These are phyloP conservation scores for Elongisporangium anandrum DNA, from an alignment of 352 stramenopile species.

Conservation along the genomic window DNA sequence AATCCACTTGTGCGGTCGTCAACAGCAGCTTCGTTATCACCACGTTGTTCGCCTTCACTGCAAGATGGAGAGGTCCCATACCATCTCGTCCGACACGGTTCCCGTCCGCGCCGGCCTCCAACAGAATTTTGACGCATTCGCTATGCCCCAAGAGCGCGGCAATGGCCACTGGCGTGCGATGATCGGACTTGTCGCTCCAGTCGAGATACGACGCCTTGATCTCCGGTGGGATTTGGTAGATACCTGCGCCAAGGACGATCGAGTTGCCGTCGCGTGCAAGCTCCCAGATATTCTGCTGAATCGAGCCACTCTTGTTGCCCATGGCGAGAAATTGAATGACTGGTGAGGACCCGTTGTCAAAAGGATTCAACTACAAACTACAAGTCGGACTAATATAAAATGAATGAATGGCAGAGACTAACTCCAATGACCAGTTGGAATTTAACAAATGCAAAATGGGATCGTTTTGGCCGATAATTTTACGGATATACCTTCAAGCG, in stretches of 20 bases:
- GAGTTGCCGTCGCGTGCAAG: not conserved
- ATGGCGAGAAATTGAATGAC: not conserved
- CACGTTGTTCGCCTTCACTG: not conserved
- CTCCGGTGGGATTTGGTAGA: not conserved
- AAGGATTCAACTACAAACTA: too few species aligned
- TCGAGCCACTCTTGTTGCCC: not conserved
- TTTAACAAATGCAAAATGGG: too few species aligned
- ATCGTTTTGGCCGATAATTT: too few species aligned
- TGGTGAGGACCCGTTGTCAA: too few species aligned
- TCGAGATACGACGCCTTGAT: not conserved
- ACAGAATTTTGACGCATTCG: slow-evolving; percentile 51
- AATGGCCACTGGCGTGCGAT: slow-evolving; percentile 65
- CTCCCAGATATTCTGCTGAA: not conserved
- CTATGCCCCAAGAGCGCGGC: slow-evolving; percentile 55
- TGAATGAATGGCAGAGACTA: too few species aligned
- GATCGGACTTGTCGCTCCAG: slow-evolving; percentile 8
- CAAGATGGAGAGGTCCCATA: not conserved
- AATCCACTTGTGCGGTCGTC: slow-evolving; percentile 14
- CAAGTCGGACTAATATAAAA: too few species aligned
- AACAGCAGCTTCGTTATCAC: not conserved
- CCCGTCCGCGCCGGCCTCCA: slow-evolving; percentile 25
- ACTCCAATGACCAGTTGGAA: too few species aligned
- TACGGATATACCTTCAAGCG: too few species aligned
- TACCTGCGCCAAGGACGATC: slow-evolving; percentile 29
- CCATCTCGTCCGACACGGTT: not conserved